Evolutionary conservation across 495 filamentous ascomycete species (phyloP).

Genomic region (Chlorociboria aeruginascens): DNA sequence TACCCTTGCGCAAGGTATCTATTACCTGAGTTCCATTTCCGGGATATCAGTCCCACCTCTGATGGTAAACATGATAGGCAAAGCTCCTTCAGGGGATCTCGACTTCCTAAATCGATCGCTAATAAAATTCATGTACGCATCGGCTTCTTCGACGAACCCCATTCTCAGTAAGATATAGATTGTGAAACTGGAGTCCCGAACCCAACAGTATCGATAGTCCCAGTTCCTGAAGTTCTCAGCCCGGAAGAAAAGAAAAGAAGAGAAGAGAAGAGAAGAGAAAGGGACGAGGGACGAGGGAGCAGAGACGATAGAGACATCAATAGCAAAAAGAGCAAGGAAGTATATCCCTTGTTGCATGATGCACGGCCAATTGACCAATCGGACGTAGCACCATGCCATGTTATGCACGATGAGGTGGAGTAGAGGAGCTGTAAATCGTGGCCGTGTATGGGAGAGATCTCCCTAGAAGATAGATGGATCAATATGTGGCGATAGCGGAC

Average conservation of each 20-base stretch:
- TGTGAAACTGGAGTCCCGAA: constrained; percentile 62
- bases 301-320: too few relatives aligned
- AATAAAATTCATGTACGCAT: constrained; percentile 65
- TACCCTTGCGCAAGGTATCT: background rate
- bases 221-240: constrained; percentile 41
- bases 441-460: too few relatives aligned
- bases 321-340: too few relatives aligned
- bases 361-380: too few relatives aligned
- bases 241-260: too few relatives aligned
- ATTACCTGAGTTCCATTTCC: constrained; percentile 42
- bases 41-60: constrained; percentile 59
- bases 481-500: too few relatives aligned
- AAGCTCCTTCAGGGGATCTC: constrained; percentile 32
- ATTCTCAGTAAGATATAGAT: constrained; percentile 64
- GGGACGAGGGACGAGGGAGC: too few relatives aligned
- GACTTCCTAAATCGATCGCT: constrained; percentile 48
- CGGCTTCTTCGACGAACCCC: constrained; percentile 61
- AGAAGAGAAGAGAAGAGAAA: too few relatives aligned
- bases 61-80: constrained; percentile 72
- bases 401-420: too few relatives aligned
- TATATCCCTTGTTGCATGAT: too few relatives aligned
- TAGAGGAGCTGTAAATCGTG: too few relatives aligned
- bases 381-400: too few relatives aligned
- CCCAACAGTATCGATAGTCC: constrained; percentile 69
- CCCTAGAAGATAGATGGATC: background rate